Base-by-base conservation (phyloP, 495 filamentous ascomycete genomes). In the Evernia prunastri region DNA sequence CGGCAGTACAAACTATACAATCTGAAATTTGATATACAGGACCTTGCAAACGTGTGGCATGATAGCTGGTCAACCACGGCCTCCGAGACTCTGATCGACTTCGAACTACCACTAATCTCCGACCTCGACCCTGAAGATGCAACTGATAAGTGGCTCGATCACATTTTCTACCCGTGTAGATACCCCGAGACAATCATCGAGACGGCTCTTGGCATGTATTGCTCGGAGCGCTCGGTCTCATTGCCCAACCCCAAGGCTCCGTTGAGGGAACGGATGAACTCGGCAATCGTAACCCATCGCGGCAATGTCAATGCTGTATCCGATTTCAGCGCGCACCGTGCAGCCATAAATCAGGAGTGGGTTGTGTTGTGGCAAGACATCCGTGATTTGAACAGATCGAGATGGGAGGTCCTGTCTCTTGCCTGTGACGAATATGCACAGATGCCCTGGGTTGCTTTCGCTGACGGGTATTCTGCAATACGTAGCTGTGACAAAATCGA, bases 301-400 rank as follows among this genome's bases (percentile, higher is more conserved):
- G 80, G 75, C 31, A 78, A 81, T 27, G 79, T 88, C 15, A 80
- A 76, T 35, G 78, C 82, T 29, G 79, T 84, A 10, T 86, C 86
- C 10, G 87, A 94, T 65, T 89, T 89, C 64, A 80, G 85, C 18
- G 82, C 86, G 49, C 92, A 89, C 72, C 81, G 86, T 49, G 74
- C 75, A 36, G 85, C 88, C 37, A 87, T 86, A 47, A 86, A 92
- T 71, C 78, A 86, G 12, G 92, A 97, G 70, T 98, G 94, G 95
- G 84, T 87, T 49, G 82, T 90, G 53, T 95, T 94, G 75, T 94
- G 89, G 77, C 86, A 92, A 47, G 80, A 97, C 29, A 80, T 92
- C 57, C 78, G 85, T 17, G 92, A 97, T 70, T 81, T 99, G 29
- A 89, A 99, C 70, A 91, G 87, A 65, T 86, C 89, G 64, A 82